phyloP scores from a whole-genome alignment of 129 eudicot species.

The Silybum marianum region DNA sequence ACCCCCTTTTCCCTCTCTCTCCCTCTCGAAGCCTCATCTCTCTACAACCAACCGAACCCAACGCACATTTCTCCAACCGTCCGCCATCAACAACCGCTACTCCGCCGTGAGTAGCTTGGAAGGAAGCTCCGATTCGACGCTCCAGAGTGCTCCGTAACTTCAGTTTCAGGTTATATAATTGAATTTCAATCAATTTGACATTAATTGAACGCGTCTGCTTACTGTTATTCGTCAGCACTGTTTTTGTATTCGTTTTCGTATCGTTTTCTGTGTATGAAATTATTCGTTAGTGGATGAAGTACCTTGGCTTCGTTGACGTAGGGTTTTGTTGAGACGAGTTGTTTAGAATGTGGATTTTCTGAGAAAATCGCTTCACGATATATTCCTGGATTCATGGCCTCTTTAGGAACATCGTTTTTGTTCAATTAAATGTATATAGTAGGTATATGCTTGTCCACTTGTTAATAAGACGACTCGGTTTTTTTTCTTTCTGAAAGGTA shows the following conservation, averaged over 20 bases:
- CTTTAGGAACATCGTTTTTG: background rate
- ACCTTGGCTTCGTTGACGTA: constrained; percentile 4
- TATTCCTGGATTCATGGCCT: background rate
- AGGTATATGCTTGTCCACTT: constrained; percentile 4
- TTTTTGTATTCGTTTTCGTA: background rate
- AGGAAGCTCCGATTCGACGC: constrained; percentile 10
- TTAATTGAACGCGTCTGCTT: background rate
- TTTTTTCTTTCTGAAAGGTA: background rate
- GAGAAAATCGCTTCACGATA: background rate
- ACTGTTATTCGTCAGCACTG: constrained; percentile 12
- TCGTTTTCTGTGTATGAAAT: constrained; percentile 10
- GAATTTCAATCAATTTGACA: constrained; percentile 2
- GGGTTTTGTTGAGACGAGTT: constrained; percentile 20
- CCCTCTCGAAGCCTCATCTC: constrained; percentile 46
- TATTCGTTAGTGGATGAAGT: constrained; percentile 1
- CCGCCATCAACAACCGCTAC: constrained; percentile 31
- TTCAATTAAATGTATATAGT: constrained; percentile 1
- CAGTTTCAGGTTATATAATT: constrained; percentile 27
- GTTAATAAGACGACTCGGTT: constrained; percentile 2
- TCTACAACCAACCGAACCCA: constrained; percentile 20
- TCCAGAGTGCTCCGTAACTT: constrained; percentile 9
- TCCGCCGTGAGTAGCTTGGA: constrained; percentile 17
- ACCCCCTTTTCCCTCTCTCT: constrained; percentile 18
- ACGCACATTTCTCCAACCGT: constrained; percentile 9
- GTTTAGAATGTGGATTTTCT: constrained; percentile 8